Evolutionary conservation across 2,329 filamentous ascomycete species (phyloP).

Genomic region (Epichloe coenophiala): DNA sequence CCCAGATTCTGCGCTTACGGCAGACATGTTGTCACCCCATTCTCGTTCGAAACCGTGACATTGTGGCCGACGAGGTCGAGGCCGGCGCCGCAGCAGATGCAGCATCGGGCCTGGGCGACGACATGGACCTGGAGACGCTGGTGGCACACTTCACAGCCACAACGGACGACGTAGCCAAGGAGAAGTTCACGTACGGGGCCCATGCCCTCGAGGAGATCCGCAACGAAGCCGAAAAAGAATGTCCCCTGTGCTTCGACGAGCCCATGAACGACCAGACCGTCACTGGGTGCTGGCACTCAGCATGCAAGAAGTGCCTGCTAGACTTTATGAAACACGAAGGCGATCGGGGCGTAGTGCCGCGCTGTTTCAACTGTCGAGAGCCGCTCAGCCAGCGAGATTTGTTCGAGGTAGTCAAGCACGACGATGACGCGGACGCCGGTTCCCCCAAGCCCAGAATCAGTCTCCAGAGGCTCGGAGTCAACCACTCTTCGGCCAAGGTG

Average conservation of each 20-base stretch:
- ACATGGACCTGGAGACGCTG: constrained; percentile 85
- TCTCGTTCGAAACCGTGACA: constrained; percentile 69
- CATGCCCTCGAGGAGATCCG: constrained; percentile 86
- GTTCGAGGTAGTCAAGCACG: constrained; percentile 82
- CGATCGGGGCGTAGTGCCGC: constrained; percentile 59
- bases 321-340: constrained; percentile 81
- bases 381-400: constrained; percentile 70
- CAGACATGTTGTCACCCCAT: constrained; percentile 92
- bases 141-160: constrained; percentile 71
- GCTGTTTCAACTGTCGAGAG: constrained; percentile 85
- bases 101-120: constrained; percentile 71
- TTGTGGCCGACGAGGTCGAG: constrained; percentile 80
- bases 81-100: constrained; percentile 62
- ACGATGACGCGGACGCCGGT: constrained; percentile 35
- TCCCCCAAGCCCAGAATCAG: constrained; percentile 38
- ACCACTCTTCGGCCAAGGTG: constrained; percentile 77
- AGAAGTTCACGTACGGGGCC: constrained; percentile 54
- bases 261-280: constrained; percentile 92
- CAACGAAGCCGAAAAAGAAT: constrained; percentile 77
- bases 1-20: constrained; percentile 81
- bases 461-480: constrained; percentile 45
- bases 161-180: constrained; percentile 51
- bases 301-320: constrained; percentile 85
- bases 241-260: constrained; percentile 88
- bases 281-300: constrained; percentile 94